Conservation (phyloP, 129 eudicot species). For the Centrapalus pauciflorus region DNA sequence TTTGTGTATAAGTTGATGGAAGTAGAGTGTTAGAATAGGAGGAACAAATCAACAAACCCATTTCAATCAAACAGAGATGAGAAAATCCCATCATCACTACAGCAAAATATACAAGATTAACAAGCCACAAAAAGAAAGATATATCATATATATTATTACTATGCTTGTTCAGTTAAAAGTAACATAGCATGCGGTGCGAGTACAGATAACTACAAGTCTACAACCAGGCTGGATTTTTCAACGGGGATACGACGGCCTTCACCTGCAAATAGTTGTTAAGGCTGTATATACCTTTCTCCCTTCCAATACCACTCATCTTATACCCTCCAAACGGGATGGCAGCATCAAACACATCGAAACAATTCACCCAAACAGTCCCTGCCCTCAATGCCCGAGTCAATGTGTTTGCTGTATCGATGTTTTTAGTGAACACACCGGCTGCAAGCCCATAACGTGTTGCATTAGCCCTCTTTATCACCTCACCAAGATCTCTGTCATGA, state of each 20-base stretch:
- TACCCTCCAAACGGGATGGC: conserved; percentile 72
- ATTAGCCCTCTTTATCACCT: conserved; percentile 55
- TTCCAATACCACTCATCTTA: conserved; percentile 71
- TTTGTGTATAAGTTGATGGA: background rate
- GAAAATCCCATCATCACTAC: background rate
- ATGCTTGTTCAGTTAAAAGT: background rate
- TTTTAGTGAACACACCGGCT: conserved; percentile 57
- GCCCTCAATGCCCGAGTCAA: conserved; percentile 45
- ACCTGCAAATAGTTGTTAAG: conserved; percentile 57
- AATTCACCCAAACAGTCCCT: conserved; percentile 67
- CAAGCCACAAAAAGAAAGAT: background rate
- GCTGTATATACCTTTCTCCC: conserved; percentile 62
- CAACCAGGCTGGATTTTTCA: conserved; percentile 53
- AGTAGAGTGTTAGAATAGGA: background rate
- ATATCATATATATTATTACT: conserved; percentile 5
- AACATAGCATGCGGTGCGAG: background rate
- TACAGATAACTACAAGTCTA: conserved; percentile 37
- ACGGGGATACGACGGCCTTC: conserved; percentile 52
- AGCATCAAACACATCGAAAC: conserved; percentile 59
- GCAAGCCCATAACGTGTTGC: conserved; percentile 56
- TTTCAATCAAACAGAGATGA: background rate
- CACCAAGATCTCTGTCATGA: conserved; percentile 37
- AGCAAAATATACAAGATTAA: background rate
- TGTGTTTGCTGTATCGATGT: conserved; percentile 57
- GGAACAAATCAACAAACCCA: background rate